These are phyloP conservation scores for Musa acuminata DNA, from an alignment of 176 grass and related monocot species.

Conservation along the genomic window DNA sequence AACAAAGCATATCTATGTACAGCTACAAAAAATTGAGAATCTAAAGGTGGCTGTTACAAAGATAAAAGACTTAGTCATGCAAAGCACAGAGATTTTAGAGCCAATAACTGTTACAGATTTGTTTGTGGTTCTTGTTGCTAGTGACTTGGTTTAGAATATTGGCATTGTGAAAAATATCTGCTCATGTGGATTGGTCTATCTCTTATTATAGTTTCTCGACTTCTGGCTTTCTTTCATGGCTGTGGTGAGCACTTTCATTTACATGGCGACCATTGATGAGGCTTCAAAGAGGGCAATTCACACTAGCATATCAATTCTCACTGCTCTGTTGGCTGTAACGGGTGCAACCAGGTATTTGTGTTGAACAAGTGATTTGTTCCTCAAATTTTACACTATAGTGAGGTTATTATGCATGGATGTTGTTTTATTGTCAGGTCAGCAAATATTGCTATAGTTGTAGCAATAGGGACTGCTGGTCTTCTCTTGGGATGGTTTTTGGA, in stretches of 20 bases:
- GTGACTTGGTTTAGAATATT: too few species aligned
- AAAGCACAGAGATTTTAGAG: too few species aligned
- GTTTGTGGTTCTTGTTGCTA: too few species aligned
- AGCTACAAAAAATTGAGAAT: too few species aligned
- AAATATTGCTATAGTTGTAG: constrained; percentile 80
- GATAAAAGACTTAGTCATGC: too few species aligned
- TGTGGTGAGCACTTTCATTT: constrained; percentile 88
- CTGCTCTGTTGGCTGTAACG: constrained; percentile 77
- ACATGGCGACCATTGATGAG: constrained; percentile 88
- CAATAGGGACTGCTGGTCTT: constrained; percentile 75
- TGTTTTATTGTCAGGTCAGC: constrained; percentile 35
- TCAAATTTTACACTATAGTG: not conserved
- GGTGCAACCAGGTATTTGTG: constrained; percentile 62
- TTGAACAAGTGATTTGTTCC: not conserved
- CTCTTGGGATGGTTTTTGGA: constrained; percentile 83
- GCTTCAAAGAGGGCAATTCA: constrained; percentile 82
- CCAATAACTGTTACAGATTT: too few species aligned
- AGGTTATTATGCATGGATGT: not conserved
- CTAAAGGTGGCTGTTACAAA: too few species aligned
- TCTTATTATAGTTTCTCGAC: constrained; percentile 66
- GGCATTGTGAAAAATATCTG: too few species aligned
- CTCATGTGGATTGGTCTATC: not conserved
- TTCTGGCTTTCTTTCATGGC: constrained; percentile 99
- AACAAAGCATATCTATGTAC: too few species aligned
- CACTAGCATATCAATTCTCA: constrained; percentile 78